phyloP scores from a whole-genome alignment of 2,329 filamentous ascomycete genomes.

The Diplocarpon mali region DNA sequence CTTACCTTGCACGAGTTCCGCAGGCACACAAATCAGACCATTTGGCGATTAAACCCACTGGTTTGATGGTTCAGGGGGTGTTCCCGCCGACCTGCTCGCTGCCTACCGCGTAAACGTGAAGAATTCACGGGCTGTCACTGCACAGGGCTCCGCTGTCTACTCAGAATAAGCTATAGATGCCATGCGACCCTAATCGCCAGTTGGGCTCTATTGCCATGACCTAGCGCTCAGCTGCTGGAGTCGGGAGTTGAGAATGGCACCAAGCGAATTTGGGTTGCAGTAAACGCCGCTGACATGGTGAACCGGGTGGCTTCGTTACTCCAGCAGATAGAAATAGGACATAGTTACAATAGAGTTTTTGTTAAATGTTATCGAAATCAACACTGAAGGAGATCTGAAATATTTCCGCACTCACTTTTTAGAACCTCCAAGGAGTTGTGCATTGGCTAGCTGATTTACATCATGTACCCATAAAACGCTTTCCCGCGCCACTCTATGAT shows the following conservation, averaged over 20 bases:
- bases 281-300: no score
- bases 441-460: slow-evolving; percentile 11
- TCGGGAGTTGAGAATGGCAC: background rate
- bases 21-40: no score
- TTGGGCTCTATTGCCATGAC: slow-evolving; percentile 3
- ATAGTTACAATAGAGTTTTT: no score
- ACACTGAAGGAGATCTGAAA: no score
- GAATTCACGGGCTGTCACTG: background rate
- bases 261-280: background rate
- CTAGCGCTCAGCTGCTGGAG: background rate
- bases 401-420: background rate
- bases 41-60: no score
- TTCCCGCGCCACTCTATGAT: slow-evolving; percentile 7
- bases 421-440: slow-evolving; percentile 1
- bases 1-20: no score
- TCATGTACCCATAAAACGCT: slow-evolving; percentile 7
- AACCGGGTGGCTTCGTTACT: no score
- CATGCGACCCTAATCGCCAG: slow-evolving; percentile 5
- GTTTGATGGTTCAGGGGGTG: no score
- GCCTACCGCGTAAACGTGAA: background rate
- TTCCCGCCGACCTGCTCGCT: no score
- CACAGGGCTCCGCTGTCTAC: background rate
- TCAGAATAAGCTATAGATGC: background rate
- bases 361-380: no score
- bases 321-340: no score